Evolutionary conservation across 352 stramenopile genomes (phyloP).

Genomic region (Phytophthora citricola): DNA sequence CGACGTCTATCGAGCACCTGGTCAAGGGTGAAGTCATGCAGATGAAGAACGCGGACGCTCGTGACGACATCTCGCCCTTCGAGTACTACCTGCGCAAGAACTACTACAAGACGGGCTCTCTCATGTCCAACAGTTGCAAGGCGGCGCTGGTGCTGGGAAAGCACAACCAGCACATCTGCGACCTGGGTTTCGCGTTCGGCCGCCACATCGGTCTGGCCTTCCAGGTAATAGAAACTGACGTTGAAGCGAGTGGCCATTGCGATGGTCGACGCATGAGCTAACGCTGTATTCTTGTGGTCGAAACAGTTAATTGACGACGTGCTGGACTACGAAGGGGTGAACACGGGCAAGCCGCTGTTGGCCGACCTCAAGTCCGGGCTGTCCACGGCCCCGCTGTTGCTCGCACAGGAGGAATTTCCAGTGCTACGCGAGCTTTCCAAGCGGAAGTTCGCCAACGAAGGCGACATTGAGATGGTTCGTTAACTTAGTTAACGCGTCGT

Average conservation of each 20-base stretch:
- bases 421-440: slow-evolving; percentile 89
- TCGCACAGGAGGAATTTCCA: slow-evolving; percentile 95
- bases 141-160: slow-evolving; percentile 94
- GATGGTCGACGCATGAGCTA: slow-evolving; percentile 21
- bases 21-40: slow-evolving; percentile 99
- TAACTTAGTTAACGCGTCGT: not conserved
- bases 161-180: slow-evolving; percentile 83
- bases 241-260: slow-evolving; percentile 18
- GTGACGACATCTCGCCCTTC: slow-evolving; percentile 83
- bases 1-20: slow-evolving; percentile 98
- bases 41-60: slow-evolving; percentile 91
- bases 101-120: slow-evolving; percentile 99
- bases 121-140: slow-evolving; percentile 98
- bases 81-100: slow-evolving; percentile 99
- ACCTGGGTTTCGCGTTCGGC: slow-evolving; percentile 96
- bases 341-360: slow-evolving; percentile 95
- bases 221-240: slow-evolving; percentile 76
- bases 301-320: slow-evolving; percentile 96
- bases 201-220: slow-evolving; percentile 98
- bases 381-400: slow-evolving; percentile 96
- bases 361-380: slow-evolving; percentile 96
- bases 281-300: slow-evolving; percentile 10
- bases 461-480: slow-evolving; percentile 92
- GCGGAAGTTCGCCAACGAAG: slow-evolving; percentile 92
- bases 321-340: slow-evolving; percentile 97